phyloP scores from a whole-genome alignment of 768 basidiomycete genomes.

The Leccinum obscurum region DNA sequence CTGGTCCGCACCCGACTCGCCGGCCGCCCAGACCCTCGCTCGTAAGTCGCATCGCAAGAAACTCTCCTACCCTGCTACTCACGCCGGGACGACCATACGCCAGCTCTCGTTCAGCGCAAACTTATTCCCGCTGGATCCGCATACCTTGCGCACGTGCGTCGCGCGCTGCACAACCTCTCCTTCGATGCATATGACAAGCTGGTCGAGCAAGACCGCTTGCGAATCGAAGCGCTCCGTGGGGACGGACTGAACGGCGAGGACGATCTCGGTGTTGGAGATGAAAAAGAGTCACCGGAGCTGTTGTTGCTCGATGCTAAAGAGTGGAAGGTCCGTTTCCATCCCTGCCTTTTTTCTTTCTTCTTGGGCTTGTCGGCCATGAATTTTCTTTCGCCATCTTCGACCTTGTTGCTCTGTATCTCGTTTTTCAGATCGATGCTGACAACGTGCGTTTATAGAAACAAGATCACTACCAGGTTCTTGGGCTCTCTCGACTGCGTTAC shows the following conservation, averaged over 20 bases:
- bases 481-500: constrained; percentile 87
- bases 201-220: constrained; percentile 52
- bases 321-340: constrained; percentile 74
- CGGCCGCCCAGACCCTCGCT: constrained; percentile 22
- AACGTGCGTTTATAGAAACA: constrained; percentile 65
- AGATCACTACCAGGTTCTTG: constrained; percentile 97
- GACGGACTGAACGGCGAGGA: constrained; percentile 58
- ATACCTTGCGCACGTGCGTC: constrained; percentile 79
- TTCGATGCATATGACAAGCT: constrained; percentile 83
- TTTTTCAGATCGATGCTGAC: constrained; percentile 13
- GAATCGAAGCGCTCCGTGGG: constrained; percentile 48
- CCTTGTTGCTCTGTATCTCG: background rate
- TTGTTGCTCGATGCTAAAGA: constrained; percentile 90
- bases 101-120: constrained; percentile 40
- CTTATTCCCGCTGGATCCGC: constrained; percentile 88
- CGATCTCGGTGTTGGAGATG: constrained; percentile 92
- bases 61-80: constrained; percentile 1
- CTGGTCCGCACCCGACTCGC: constrained; percentile 22
- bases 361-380: background rate
- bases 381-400: background rate
- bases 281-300: constrained; percentile 73
- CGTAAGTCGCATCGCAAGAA: constrained; percentile 22
- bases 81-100: constrained; percentile 2
- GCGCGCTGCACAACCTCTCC: constrained; percentile 71
- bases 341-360: background rate